Evolutionary conservation across 2,329 filamentous ascomycete genomes (phyloP), one percentile per base, ranked within the genome.

Genomic region (Pseudogymnoascus pannorum): DNA sequence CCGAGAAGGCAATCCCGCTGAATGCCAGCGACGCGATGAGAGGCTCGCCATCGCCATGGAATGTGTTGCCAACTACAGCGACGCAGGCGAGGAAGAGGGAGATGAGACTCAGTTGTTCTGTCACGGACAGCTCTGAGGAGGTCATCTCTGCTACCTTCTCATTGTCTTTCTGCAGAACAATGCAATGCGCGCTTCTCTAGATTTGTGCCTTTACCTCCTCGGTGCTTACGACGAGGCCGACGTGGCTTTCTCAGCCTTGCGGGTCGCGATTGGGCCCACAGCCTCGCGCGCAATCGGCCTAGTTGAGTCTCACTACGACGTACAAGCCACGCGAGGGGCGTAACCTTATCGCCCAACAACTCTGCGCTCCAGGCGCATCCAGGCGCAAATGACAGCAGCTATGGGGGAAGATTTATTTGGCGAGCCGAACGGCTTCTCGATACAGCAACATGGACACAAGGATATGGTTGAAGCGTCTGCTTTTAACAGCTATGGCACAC

Each of bases 401-500:
- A 51, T 51, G 42, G 42, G 22, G 14, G 42, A 51, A 51, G 42
- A 51, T 5, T 1, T 51, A 5, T 51, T 51, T 8, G 22, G 42
- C 22, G 22, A 26, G 42, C 14, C 22, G 1, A 29, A 22, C 4
- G 42, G 42, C 42, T 72, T 73, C 60, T 60, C 58, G 64, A 84
- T 89, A 67, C 82, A 91, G 69, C 83, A 86, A 64, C 86, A 91
- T 72, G 87, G 87, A 68, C 88, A 92, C 75, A 84, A 86, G 69
- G 89, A 73, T 57, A 71, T 73, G 66, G 64, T 72, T 14, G 67
- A 70, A 61, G 66, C 71, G 0, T 87, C 93, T 64, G 88, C 91
- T 67, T 96, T 95, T 81, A 97, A 97, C 75, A 87, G 87, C 67
- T 96, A 96, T 73, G 93, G 92, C 68, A 92, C 91, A 69, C 89